phyloP scores from a whole-genome alignment of 1,284 basidiomycete genomes.

The Trametes hirsuta region DNA sequence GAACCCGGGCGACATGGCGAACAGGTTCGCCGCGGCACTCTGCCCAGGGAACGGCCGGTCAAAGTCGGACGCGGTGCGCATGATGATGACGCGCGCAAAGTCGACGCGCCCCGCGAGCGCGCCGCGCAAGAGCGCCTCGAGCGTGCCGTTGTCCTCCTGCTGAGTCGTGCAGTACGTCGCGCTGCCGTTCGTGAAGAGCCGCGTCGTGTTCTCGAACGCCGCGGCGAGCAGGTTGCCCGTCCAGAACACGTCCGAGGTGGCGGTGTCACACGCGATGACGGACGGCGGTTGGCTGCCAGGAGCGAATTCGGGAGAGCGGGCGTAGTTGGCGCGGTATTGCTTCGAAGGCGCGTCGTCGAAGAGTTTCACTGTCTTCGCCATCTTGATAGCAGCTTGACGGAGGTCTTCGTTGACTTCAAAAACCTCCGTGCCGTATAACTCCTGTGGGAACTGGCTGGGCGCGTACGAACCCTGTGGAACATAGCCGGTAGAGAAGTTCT shows the following conservation, averaged over 20 bases:
- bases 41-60: slow-evolving; percentile 42
- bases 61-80: slow-evolving; percentile 50
- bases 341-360: slow-evolving; percentile 40
- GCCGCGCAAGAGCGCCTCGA: slow-evolving; percentile 47
- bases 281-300: slow-evolving; percentile 36
- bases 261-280: slow-evolving; percentile 40
- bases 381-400: slow-evolving; percentile 38
- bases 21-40: slow-evolving; percentile 29
- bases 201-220: slow-evolving; percentile 46
- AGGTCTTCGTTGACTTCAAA: slow-evolving; percentile 53
- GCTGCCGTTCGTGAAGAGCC: slow-evolving; percentile 41
- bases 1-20: slow-evolving; percentile 25
- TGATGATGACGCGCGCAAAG: slow-evolving; percentile 48
- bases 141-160: slow-evolving; percentile 54
- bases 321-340: slow-evolving; percentile 41
- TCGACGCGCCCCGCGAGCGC: slow-evolving; percentile 43
- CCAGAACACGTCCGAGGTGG: slow-evolving; percentile 49
- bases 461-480: slow-evolving; percentile 39
- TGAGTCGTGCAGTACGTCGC: slow-evolving; percentile 48
- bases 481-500: slow-evolving; percentile 46
- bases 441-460: slow-evolving; percentile 37
- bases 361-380: slow-evolving; percentile 39
- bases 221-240: slow-evolving; percentile 43
- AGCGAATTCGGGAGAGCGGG: slow-evolving; percentile 24
- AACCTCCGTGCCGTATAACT: slow-evolving; percentile 52